Conservation (phyloP, 179 eudicot species). For the Silene vulgaris region DNA sequence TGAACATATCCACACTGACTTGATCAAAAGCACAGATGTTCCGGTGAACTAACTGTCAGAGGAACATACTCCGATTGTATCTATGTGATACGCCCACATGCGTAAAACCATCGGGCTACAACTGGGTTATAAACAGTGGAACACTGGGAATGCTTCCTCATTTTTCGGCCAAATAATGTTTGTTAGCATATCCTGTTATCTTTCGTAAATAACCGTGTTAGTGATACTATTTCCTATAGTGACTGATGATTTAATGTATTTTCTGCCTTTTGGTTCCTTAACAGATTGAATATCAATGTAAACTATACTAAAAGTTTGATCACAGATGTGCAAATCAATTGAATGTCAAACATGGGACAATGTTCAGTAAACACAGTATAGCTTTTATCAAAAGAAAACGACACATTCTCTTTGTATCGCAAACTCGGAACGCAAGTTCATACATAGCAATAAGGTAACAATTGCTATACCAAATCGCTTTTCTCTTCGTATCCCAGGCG, state of each 20-base stretch:
- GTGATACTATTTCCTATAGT: background rate
- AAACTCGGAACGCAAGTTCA: background rate
- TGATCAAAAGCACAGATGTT: background rate
- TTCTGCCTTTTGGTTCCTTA: background rate
- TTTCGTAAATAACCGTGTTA: background rate
- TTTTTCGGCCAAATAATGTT: conserved; percentile 1
- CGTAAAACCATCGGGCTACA: background rate
- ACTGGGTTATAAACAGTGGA: background rate
- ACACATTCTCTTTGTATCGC: background rate
- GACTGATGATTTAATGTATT: conserved; percentile 1
- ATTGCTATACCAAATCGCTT: no score
- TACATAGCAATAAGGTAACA: background rate
- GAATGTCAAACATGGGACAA: background rate
- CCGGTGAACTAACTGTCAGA: conserved; percentile 9
- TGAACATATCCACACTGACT: background rate
- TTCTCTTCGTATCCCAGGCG: no score
- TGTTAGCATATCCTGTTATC: background rate
- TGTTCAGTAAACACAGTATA: background rate
- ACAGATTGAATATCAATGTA: background rate
- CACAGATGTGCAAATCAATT: background rate
- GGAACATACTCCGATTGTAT: background rate
- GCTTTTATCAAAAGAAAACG: background rate
- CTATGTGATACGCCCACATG: background rate
- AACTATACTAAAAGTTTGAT: background rate
- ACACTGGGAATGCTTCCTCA: background rate